phyloP scores from a whole-genome alignment of 495 filamentous ascomycete genomes.

The Neurospora sp. region DNA sequence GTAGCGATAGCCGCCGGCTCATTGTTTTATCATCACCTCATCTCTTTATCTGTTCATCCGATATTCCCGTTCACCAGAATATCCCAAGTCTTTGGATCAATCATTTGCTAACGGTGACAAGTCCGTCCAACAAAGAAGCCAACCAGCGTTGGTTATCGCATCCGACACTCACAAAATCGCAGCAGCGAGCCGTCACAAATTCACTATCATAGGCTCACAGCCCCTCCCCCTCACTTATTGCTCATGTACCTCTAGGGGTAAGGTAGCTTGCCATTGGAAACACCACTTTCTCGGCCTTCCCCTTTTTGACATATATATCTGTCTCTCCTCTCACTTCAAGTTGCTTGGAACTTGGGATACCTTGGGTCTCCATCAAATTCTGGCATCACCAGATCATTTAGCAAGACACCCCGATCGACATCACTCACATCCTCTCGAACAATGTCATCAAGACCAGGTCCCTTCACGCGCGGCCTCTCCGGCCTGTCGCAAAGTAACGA shows the following conservation, averaged over 20 bases:
- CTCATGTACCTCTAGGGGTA: not conserved
- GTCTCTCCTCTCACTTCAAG: not conserved
- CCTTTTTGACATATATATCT: not conserved
- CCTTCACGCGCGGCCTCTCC: constrained; percentile 46
- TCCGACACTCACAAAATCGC: not conserved
- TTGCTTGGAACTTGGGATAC: not conserved
- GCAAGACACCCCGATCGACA: not conserved
- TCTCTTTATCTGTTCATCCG: not conserved
- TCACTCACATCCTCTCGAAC: not conserved
- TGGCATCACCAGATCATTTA: not conserved
- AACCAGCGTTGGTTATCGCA: not conserved
- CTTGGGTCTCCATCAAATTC: not conserved
- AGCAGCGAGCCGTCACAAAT: not conserved
- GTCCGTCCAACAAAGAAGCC: not conserved
- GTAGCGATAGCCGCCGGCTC: not conserved
- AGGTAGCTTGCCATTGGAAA: not conserved
- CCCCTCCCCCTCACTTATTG: not conserved
- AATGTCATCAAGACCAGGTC: constrained; percentile 40
- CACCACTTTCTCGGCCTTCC: not conserved
- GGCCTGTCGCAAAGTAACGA: constrained; percentile 40
- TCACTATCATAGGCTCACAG: not conserved
- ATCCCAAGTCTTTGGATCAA: not conserved
- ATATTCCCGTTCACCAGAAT: not conserved
- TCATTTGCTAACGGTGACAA: not conserved
- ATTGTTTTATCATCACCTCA: not conserved